Evolutionary conservation across 192 early-diverging fungal species (phyloP).

Genomic region (Backusella circina): DNA sequence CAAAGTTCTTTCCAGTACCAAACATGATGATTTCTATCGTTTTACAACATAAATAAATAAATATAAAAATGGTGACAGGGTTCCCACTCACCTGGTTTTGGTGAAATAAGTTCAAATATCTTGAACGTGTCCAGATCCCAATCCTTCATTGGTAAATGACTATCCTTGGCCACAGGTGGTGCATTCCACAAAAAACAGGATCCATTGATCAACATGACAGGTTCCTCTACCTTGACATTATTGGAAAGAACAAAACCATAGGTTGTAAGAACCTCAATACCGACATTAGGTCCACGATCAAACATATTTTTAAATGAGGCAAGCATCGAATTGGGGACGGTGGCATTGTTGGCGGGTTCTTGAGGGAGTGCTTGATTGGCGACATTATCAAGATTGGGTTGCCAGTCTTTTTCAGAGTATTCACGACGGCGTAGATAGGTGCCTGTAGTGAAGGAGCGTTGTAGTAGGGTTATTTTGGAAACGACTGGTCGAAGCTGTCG

Average conservation of each 20-base stretch:
- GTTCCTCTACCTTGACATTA: constrained; percentile 40
- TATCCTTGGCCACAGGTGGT: constrained; percentile 14
- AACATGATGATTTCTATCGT: constrained; percentile 50
- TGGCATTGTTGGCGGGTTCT: neutral
- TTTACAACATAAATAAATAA: neutral
- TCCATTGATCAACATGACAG: constrained; percentile 50
- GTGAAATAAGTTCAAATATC: constrained; percentile 51
- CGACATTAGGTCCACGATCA: constrained; percentile 40
- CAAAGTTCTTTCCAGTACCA: constrained; percentile 52
- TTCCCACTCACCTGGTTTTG: constrained; percentile 61
- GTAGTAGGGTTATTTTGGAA: neutral
- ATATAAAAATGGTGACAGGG: constrained; percentile 8
- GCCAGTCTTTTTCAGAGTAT: neutral
- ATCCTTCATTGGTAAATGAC: constrained; percentile 21
- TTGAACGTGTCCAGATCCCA: constrained; percentile 48
- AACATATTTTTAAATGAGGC: constrained; percentile 54
- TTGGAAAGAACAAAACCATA: constrained; percentile 53
- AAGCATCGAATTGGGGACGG: neutral
- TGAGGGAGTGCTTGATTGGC: constrained; percentile 1
- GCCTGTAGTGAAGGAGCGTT: neutral
- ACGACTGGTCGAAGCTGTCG: neutral
- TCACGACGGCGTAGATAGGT: neutral
- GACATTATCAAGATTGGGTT: neutral
- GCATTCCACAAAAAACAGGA: constrained; percentile 56
- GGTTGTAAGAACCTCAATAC: constrained; percentile 44